Conservation (phyloP, 768 basidiomycete genomes). For the Gymnopilus dilepis region DNA sequence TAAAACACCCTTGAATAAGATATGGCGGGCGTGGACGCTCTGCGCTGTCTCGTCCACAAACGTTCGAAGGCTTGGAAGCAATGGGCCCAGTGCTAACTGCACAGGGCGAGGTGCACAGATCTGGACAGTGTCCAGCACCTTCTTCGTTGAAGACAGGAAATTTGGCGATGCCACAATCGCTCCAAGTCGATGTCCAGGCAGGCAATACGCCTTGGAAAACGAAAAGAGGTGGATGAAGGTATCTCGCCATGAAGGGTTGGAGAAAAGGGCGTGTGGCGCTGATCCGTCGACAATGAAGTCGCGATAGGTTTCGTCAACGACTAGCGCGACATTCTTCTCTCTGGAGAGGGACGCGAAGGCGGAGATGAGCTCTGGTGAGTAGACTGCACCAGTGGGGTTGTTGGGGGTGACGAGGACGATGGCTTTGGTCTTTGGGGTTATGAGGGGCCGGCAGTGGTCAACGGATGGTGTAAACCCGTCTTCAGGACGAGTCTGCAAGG, state of each 20-base stretch:
- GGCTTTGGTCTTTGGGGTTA: slow-evolving; percentile 64
- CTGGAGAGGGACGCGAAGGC: slow-evolving; percentile 66
- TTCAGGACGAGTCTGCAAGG: slow-evolving; percentile 53
- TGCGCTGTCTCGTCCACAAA: slow-evolving; percentile 58
- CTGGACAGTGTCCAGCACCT: slow-evolving; percentile 77
- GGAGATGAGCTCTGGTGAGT: slow-evolving; percentile 58
- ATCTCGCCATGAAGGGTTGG: slow-evolving; percentile 53
- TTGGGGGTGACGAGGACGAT: slow-evolving; percentile 81
- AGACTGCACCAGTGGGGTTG: slow-evolving; percentile 81
- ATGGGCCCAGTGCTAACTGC: slow-evolving; percentile 66
- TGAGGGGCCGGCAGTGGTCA: slow-evolving; percentile 51
- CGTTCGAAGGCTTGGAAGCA: slow-evolving; percentile 56
- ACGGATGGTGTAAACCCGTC: slow-evolving; percentile 67
- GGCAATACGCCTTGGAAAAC: slow-evolving; percentile 79
- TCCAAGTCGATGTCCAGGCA: slow-evolving; percentile 86
- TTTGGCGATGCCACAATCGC: slow-evolving; percentile 65
- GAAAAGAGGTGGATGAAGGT: slow-evolving; percentile 76
- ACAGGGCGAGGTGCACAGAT: slow-evolving; percentile 78
- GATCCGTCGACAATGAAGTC: slow-evolving; percentile 63
- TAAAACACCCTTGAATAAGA: slow-evolving; percentile 56
- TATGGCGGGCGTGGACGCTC: slow-evolving; percentile 56
- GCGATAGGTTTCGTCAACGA: slow-evolving; percentile 90
- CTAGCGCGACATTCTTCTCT: slow-evolving; percentile 60
- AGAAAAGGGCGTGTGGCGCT: slow-evolving; percentile 67
- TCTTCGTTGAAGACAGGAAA: slow-evolving; percentile 52